Evolutionary conservation across 768 basidiomycete genomes (phyloP).

Genomic region (Serendipita sp.): DNA sequence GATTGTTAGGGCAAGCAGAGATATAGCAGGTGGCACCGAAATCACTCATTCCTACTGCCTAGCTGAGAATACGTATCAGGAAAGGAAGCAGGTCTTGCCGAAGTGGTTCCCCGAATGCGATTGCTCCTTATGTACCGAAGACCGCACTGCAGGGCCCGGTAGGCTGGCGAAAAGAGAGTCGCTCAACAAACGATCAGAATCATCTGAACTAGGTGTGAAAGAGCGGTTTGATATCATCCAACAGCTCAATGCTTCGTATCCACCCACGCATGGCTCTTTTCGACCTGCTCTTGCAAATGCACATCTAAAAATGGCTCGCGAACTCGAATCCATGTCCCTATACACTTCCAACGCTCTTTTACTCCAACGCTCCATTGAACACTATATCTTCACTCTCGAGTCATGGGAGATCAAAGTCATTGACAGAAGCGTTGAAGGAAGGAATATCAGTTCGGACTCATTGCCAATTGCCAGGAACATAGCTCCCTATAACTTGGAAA

Average conservation of each 20-base stretch:
- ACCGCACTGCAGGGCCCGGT: not conserved
- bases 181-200: not conserved
- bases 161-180: not conserved
- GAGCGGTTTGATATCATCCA: not conserved
- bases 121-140: not conserved
- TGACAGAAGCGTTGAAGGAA: not conserved
- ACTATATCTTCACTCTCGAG: not conserved
- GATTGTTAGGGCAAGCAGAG: constrained; percentile 16
- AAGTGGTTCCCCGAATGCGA: not conserved
- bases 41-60: constrained; percentile 12
- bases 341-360: too few species aligned
- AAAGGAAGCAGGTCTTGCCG: not conserved
- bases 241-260: not conserved
- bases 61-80: not conserved
- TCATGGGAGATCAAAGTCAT: not conserved
- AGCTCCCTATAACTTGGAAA: too few species aligned
- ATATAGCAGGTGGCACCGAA: constrained; percentile 18
- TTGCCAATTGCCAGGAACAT: too few species aligned
- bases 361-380: not conserved
- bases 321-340: not conserved
- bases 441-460: too few species aligned
- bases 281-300: not conserved
- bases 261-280: not conserved
- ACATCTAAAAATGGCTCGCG: not conserved
- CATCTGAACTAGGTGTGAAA: not conserved